Evolutionary conservation across 345 rosid genomes (phyloP), one percentile per base, ranked within the genome.

Genomic region (Conringia planisiliqua): DNA sequence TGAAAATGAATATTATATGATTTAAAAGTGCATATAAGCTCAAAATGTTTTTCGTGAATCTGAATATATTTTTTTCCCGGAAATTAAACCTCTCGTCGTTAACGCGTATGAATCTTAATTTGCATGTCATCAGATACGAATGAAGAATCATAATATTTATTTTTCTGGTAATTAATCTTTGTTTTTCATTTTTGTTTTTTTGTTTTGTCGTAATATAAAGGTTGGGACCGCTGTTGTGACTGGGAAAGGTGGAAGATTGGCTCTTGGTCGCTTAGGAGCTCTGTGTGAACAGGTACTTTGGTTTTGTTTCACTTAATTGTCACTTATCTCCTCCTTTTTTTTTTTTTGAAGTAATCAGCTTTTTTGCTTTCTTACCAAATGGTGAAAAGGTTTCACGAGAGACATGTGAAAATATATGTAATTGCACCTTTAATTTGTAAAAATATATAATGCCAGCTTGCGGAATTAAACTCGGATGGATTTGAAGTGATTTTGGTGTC

Each of bases 151-250:
- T 30, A 71, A 48, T 36, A 36, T 62, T 71, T 62, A 0, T 18
- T 57, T 57, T 32, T 38, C 17, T 47, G 66, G 8, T 47, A 30
- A 50, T 54, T 78, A 66, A 57, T 69, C 4, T 12, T 59, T n/a
- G 70, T 29, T 13, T 38, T 51, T n/a, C n/a, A n/a, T n/a, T n/a
- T 55, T 13, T 70, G 27, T 16, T 44, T 60, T 56, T 60, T 56
- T 43, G 4, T 29, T 4, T 13, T 13, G 10, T 54, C 46, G 9
- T 62, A 27, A 48, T 20, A 35, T 60, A 10, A 61, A 95, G 99
- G 99, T 96, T 60, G 99, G 99, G 73, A 96, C 99, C 4, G 99
- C 99, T 22, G 97, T 96, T 48, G 99, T 92, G 29, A 96, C 99
- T 26, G 85, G 99, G 76, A 66, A 71, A 61, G 98, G 94, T 86